phyloP scores from a whole-genome alignment of 495 filamentous ascomycete species.

The Astrothelium subdiscretum region DNA sequence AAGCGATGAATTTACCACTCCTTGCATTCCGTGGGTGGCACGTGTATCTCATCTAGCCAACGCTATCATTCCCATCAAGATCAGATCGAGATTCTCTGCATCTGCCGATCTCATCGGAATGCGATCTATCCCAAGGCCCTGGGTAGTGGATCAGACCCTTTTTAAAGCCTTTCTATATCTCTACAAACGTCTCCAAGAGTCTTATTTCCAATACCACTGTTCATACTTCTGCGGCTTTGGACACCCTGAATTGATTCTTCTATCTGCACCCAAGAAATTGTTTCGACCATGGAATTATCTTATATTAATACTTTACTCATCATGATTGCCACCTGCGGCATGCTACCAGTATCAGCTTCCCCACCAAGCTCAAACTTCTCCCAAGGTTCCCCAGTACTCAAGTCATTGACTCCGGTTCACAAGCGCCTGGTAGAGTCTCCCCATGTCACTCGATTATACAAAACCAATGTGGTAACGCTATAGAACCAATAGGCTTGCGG shows the following conservation, averaged over 20 bases:
- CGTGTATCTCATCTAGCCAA: no score
- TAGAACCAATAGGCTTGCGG: background rate
- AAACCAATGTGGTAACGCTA: background rate
- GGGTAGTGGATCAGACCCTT: background rate
- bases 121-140: background rate
- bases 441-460: background rate
- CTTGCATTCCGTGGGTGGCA: no score
- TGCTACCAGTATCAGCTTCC: background rate
- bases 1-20: no score
- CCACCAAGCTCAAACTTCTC: background rate
- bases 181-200: background rate
- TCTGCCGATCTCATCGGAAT: constrained; percentile 1
- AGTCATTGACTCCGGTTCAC: background rate
- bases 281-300: background rate
- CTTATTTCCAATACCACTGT: background rate
- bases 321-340: background rate
- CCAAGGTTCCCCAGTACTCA: no score
- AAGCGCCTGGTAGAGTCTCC: background rate
- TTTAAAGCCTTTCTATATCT: background rate
- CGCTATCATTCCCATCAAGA: background rate
- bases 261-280: no score
- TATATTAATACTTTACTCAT: background rate
- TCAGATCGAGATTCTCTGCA: no score
- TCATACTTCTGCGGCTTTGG: background rate
- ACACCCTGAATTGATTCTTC: background rate